Conservation (phyloP, 805 yeast genomes). For the Ogataea dorogensis region DNA sequence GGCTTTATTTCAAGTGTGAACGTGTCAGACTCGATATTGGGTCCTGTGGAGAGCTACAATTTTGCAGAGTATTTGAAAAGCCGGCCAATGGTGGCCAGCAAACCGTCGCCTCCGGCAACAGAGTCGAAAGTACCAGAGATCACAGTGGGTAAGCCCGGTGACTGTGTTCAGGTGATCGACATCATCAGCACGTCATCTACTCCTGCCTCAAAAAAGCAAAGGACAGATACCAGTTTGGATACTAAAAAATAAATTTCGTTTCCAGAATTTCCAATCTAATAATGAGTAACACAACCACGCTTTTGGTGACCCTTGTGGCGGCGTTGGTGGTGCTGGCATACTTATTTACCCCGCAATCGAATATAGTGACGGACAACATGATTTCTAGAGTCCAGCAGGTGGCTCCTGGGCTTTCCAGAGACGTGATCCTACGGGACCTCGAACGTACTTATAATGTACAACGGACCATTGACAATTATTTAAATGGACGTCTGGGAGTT, state of each 20-base stretch:
- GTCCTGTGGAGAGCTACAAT: conserved; percentile 38
- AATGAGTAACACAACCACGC: conserved; percentile 44
- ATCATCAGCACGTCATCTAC: conserved; percentile 5
- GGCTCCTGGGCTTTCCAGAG: conserved; percentile 68
- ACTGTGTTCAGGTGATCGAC: conserved; percentile 10
- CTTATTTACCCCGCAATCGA: conserved; percentile 31
- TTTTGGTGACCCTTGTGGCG: conserved; percentile 46
- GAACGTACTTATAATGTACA: conserved; percentile 79
- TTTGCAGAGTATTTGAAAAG: conserved; percentile 1
- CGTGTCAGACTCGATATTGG: conserved; percentile 55
- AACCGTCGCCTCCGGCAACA: too few relatives aligned
- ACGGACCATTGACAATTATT: conserved; percentile 68
- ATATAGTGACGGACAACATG: conserved; percentile 62
- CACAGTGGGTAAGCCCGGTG: conserved; percentile 10
- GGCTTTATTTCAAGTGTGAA: conserved; percentile 80
- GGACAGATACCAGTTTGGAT: conserved; percentile 1
- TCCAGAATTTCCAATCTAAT: conserved; percentile 5
- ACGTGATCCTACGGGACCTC: conserved; percentile 72
- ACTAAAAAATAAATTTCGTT: neutral
- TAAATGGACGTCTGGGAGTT: conserved; percentile 35
- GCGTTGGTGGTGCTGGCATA: conserved; percentile 64
- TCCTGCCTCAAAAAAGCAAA: conserved; percentile 3
- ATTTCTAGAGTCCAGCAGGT: conserved; percentile 79
- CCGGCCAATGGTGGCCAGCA: neutral
- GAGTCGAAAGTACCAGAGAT: too few relatives aligned